Evolutionary conservation across 306 rosid species (phyloP).

Genomic region (Quercus dentata): DNA sequence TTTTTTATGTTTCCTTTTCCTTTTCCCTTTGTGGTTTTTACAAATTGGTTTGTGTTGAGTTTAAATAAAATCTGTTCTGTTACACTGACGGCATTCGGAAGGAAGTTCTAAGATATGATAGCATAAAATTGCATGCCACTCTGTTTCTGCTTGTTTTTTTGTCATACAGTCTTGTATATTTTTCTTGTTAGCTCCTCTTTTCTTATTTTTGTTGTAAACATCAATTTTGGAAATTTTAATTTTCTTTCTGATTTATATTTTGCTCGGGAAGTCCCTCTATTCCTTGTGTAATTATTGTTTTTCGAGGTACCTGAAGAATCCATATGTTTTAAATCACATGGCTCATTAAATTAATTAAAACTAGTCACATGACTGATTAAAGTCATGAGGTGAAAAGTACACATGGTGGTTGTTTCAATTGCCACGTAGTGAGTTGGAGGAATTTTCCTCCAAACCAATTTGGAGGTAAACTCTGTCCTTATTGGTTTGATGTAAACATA

Average conservation of each 20-base stretch:
- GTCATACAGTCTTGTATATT: neutral
- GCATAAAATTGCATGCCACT: neutral
- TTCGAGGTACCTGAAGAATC: neutral
- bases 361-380: too few species aligned
- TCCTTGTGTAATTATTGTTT: neutral
- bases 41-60: too few species aligned
- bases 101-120: neutral
- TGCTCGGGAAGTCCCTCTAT: neutral
- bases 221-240: neutral
- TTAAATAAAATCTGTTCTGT: too few species aligned
- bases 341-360: too few species aligned
- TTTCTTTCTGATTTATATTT: neutral
- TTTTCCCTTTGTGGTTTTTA: too few species aligned
- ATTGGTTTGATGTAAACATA: neutral
- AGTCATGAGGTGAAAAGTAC: too few species aligned
- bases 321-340: too few species aligned
- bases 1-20: neutral
- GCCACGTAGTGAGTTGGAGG: too few species aligned
- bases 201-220: neutral
- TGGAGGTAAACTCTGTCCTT: neutral
- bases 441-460: too few species aligned
- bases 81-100: too few species aligned
- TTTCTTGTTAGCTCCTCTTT: neutral
- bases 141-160: constrained; percentile 11
- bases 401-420: too few species aligned